Evolutionary conservation across 2,329 filamentous ascomycete species (phyloP).

Genomic region (Pyrenophora graminea): DNA sequence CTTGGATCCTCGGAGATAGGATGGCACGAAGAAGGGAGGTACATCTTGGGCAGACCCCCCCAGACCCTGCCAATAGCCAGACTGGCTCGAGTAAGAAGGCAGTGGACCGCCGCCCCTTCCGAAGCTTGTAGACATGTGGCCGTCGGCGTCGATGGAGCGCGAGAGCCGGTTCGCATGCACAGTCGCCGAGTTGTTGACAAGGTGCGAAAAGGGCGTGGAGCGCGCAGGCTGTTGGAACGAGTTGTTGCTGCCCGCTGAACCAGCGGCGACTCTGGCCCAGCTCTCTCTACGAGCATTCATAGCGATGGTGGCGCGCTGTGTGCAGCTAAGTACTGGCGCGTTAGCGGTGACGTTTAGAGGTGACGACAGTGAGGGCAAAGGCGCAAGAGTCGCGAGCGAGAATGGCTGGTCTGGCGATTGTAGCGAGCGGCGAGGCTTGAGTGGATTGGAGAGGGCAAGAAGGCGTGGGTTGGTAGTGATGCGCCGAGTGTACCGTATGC

Average conservation of each 20-base stretch:
- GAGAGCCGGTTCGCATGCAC: slow-evolving; percentile 38
- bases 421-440: not conserved
- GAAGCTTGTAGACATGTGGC: slow-evolving; percentile 53
- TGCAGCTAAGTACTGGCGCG: slow-evolving; percentile 50
- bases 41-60: slow-evolving; percentile 33
- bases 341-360: slow-evolving; percentile 2
- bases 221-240: slow-evolving; percentile 41
- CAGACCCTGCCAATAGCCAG: slow-evolving; percentile 42
- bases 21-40: slow-evolving; percentile 74
- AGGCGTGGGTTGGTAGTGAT: slow-evolving; percentile 13
- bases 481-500: slow-evolving; percentile 15
- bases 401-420: not conserved
- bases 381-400: slow-evolving; percentile 30
- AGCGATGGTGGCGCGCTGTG: slow-evolving; percentile 6
- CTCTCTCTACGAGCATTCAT: slow-evolving; percentile 35
- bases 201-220: slow-evolving; percentile 58
- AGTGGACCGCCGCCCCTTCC: slow-evolving; percentile 47
- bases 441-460: slow-evolving; percentile 12
- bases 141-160: slow-evolving; percentile 54
- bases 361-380: not conserved
- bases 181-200: slow-evolving; percentile 56
- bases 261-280: slow-evolving; percentile 66
- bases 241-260: slow-evolving; percentile 46
- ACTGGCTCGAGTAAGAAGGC: slow-evolving; percentile 55
- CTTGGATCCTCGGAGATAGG: slow-evolving; percentile 77